Evolutionary conservation across 129 eudicot genomes (phyloP).

Genomic region (Deinandra increscens): DNA sequence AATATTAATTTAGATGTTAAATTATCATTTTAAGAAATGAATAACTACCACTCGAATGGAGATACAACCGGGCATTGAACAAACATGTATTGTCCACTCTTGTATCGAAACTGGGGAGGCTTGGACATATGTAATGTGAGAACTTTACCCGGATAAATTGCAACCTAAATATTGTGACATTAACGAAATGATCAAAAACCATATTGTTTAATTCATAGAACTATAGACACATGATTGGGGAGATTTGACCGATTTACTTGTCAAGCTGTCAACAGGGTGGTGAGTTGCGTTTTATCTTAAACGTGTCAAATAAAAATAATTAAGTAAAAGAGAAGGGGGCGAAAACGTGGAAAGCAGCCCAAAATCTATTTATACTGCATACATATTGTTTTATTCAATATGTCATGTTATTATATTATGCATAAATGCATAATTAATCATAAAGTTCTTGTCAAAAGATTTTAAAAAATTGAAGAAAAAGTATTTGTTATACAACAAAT

Average conservation of each 20-base stretch:
- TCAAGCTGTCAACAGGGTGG: background rate
- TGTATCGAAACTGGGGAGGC: constrained; percentile 87
- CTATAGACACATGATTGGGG: background rate
- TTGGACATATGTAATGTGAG: constrained; percentile 91
- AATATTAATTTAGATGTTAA: background rate
- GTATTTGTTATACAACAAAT: background rate
- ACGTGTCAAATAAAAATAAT: background rate
- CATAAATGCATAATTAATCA: background rate
- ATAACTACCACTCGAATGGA: constrained; percentile 81
- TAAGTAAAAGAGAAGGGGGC: background rate
- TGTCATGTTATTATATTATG: background rate
- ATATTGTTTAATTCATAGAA: background rate
- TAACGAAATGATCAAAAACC: background rate
- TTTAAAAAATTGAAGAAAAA: background rate
- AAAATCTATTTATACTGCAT: background rate
- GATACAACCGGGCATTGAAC: constrained; percentile 94
- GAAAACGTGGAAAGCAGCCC: background rate
- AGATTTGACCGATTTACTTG: background rate
- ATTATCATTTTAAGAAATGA: background rate
- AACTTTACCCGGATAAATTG: constrained; percentile 92
- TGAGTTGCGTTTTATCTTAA: background rate
- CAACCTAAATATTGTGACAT: constrained; percentile 53
- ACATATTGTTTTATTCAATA: background rate
- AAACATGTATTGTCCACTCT: constrained; percentile 98
- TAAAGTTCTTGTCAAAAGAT: background rate